Conservation (phyloP, 495 filamentous ascomycete genomes). For the Collariella sp. region DNA sequence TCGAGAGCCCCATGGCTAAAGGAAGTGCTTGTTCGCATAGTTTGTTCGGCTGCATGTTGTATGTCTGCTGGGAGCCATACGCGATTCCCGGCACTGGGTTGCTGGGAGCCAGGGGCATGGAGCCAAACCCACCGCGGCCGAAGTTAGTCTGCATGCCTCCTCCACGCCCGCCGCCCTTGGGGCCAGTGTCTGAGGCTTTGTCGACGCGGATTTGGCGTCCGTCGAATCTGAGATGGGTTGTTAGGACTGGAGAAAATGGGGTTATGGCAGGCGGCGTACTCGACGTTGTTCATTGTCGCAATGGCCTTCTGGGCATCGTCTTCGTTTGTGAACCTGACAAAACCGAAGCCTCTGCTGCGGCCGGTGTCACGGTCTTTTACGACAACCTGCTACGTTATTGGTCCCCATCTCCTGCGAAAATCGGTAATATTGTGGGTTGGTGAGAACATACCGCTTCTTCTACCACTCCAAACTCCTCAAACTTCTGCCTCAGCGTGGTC, state of each 20-base stretch:
- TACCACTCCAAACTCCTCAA: slow-evolving; percentile 78
- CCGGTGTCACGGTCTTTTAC: slow-evolving; percentile 96
- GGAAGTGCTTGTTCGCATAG: slow-evolving; percentile 21
- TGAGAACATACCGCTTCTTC: slow-evolving; percentile 81
- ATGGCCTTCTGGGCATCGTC: slow-evolving; percentile 80
- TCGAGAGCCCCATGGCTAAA: no score
- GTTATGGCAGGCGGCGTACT: slow-evolving; percentile 44
- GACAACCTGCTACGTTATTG: slow-evolving; percentile 59
- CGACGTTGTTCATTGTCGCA: slow-evolving; percentile 79
- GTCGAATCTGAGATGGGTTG: slow-evolving; percentile 62
- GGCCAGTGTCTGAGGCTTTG: slow-evolving; percentile 77
- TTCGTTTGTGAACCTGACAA: slow-evolving; percentile 79
- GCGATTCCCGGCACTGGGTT: slow-evolving; percentile 19
- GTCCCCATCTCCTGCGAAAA: slow-evolving; percentile 2
- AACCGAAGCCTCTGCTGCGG: slow-evolving; percentile 94
- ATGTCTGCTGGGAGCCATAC: slow-evolving; percentile 33
- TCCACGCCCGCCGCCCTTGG: slow-evolving; percentile 47
- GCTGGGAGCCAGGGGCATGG: slow-evolving; percentile 24
- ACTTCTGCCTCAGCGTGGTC: slow-evolving; percentile 67
- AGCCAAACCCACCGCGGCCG: slow-evolving; percentile 26
- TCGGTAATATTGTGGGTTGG: no score
- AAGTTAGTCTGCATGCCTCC: slow-evolving; percentile 25
- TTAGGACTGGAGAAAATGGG: slow-evolving; percentile 9
- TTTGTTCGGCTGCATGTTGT: slow-evolving; percentile 21
- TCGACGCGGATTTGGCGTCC: slow-evolving; percentile 93